Evolutionary conservation across 192 early-diverging fungal genomes (phyloP), one percentile per base, ranked within the genome.

Genomic region (Polychytrium aggregatum): DNA sequence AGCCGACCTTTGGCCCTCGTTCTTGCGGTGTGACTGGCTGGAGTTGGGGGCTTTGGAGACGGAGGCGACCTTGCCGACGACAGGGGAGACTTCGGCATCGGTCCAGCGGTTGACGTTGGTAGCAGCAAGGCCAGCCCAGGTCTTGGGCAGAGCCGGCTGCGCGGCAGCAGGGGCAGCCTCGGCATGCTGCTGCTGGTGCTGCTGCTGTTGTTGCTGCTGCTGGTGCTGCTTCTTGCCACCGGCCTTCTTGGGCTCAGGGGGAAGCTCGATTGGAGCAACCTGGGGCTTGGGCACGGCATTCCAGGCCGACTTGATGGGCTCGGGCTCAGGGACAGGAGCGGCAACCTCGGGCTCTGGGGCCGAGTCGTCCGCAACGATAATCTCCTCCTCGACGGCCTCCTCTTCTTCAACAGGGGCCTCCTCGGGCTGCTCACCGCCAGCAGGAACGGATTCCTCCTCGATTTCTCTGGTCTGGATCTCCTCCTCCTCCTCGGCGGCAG

Each of bases 81-180:
- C 6, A 11, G 6, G 31, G 31, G 6, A 33, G 31, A 11, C 31
- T 4, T 33, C 31, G 31, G 11, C 4, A 33, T 11, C 6, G 31
- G 11, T 33, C 6, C 31, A 33, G 31, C 11, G 31, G 6, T 33
- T 33, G 27, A 51, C 50, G 57, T 79, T 64, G 26, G 55, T 68
- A 38, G 83, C 81, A 1, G 80, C 84, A 14, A 88, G 61, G 50
- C 64, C 72, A 8, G 88, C 86, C 88, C 88, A 91, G 28, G 85
- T 76, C 41, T 77, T 80, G 42, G 79, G 82, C 60, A 82, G 76
- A 34, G 69, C 41, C 3, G 52, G 53, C 9, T 33, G 20, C 17
- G 82, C 65, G 16, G 66, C 54, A 20, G 57, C 50, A 14, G 55
- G 38, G 1, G 62, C 48, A 45, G 57, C n/a, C n/a, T n/a, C 48